Percentiles rank a stretch among this genome's conserved stretches.
phyloP scores from a whole-genome alignment of 2,329 filamentous ascomycete genomes.

The Penicillium italicum region DNA sequence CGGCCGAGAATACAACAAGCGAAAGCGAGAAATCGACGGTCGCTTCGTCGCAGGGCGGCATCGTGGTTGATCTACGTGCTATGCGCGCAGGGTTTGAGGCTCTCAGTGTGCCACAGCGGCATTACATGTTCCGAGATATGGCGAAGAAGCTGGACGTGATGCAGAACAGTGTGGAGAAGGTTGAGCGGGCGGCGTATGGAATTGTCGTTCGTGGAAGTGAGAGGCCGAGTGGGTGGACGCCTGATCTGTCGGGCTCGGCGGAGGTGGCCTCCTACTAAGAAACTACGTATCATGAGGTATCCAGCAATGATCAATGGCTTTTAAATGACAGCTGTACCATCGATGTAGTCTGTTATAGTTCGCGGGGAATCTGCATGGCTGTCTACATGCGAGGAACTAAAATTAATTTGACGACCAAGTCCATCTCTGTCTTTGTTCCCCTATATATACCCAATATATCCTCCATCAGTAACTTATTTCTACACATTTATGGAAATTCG shows the following conservation, averaged over 20 bases:
- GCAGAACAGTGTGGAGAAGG: slow-evolving; percentile 85
- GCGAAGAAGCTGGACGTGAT: slow-evolving; percentile 81
- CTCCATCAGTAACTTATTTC: background rate
- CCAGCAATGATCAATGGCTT: background rate
- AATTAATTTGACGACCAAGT: background rate
- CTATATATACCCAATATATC: background rate
- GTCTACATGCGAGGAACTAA: background rate
- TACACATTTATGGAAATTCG: background rate
- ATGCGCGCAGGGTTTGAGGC: slow-evolving; percentile 74
- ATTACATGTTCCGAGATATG: slow-evolving; percentile 59
- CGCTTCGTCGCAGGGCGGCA: slow-evolving; percentile 52
- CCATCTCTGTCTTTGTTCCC: background rate
- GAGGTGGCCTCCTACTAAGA: slow-evolving; percentile 40
- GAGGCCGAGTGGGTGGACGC: slow-evolving; percentile 86
- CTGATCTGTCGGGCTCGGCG: slow-evolving; percentile 58
- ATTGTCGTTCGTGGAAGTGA: slow-evolving; percentile 83
- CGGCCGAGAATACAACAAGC: background rate
- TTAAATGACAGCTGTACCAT: background rate
- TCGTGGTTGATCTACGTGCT: slow-evolving; percentile 76
- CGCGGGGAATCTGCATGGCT: background rate
- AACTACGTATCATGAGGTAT: background rate
- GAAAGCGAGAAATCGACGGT: slow-evolving; percentile 10
- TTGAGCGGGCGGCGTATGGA: slow-evolving; percentile 85
- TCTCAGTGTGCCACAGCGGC: slow-evolving; percentile 55
- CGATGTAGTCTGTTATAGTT: background rate